Evolutionary conservation across 2,329 filamentous ascomycete species (phyloP), one percentile per base, ranked within the genome.

Genomic region (Bipolaris sorokiniana): DNA sequence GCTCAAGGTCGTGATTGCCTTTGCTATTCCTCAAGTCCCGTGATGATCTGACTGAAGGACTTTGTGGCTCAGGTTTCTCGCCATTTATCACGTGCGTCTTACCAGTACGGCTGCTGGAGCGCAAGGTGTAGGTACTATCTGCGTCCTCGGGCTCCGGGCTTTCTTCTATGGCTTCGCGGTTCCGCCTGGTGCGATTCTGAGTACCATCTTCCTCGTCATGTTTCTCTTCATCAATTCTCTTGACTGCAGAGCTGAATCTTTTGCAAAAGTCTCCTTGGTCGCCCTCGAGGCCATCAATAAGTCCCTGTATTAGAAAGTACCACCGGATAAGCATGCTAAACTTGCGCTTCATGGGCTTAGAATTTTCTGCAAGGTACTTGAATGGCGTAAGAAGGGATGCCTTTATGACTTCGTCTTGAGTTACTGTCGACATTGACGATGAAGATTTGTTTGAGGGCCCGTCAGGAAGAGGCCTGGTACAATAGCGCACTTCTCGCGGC

Each of bases 281-380:
- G 41, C 48, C 20, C 18, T 49, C 47, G 16, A 55, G 22, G 15
- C 37, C 26, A 36, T 47, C 10, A 36, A 60, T 28, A 10, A 46
- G 33, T 11, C 51, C 55, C 31, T 48, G 46, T 15, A 26, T 34
- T 26, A 61, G n/a, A 18, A 58, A 61, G 22, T 62, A 62, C 42
- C 51, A 58, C n/a, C 52, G 47, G 13, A 62, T 47, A 5, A 61
- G 22, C 36, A 53, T 48, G 33, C 51, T 56, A 20, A 62, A 54
- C 36, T 47, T 57, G 2, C 51, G 20, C 40, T 61, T 58, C 40
- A 47, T 56, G 3, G 38, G 7, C 15, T 53, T 53, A 2, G 40
- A 18, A 10, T 18, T 18, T 10, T 48, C 44, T 13, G 48, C 41
- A 22, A 49, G 26, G 33, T 61, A 45, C 36, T 51, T 60, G 26